A percentile compares a stretch with the other conserved stretches of the same genome.
These are phyloP conservation scores for Aaosphaeria pasadenensis DNA, from an alignment of 2,329 filamentous ascomycete species.

Conservation along the genomic window DNA sequence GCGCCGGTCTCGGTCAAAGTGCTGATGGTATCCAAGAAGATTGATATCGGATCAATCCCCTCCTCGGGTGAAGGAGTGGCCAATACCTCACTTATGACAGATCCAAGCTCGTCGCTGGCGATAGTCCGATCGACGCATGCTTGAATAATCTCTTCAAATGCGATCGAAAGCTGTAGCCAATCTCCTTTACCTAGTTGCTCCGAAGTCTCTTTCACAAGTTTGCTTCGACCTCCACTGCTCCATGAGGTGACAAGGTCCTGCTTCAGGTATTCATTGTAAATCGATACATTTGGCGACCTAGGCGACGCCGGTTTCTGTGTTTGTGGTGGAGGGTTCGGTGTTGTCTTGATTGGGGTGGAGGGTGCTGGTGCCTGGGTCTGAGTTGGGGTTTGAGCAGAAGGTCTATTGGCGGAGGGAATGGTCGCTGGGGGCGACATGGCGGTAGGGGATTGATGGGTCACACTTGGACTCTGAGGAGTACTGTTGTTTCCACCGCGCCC, in stretches of 20 bases:
- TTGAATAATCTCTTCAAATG: conserved; percentile 84
- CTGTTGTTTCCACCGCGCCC: conserved; percentile 24
- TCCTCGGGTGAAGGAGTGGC: conserved; percentile 48
- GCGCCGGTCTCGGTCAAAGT: conserved; percentile 73
- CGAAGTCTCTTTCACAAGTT: conserved; percentile 63
- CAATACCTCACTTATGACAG: conserved; percentile 71
- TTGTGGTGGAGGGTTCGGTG: conserved; percentile 13
- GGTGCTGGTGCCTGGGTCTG: conserved; percentile 2
- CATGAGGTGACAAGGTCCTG: conserved; percentile 66
- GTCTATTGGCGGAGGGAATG: conserved; percentile 7
- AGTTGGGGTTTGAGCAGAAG: conserved; percentile 2
- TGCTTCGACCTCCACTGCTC: conserved; percentile 63
- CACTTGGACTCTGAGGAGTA: conserved; percentile 27
- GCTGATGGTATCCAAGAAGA: conserved; percentile 81
- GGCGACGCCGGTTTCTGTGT: conserved; percentile 35
- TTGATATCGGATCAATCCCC: conserved; percentile 47
- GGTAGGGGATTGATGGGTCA: conserved; percentile 27
- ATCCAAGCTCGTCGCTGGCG: conserved; percentile 66
- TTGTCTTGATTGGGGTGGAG: neutral
- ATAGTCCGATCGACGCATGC: conserved; percentile 70
- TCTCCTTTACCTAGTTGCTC: conserved; percentile 67
- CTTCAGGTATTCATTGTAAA: conserved; percentile 74
- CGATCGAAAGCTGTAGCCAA: conserved; percentile 62
- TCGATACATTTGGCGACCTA: conserved; percentile 36
- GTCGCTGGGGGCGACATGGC: conserved; percentile 28